phyloP scores from a whole-genome alignment of 176 grass and related monocot genomes.

The Ananas comosus region DNA sequence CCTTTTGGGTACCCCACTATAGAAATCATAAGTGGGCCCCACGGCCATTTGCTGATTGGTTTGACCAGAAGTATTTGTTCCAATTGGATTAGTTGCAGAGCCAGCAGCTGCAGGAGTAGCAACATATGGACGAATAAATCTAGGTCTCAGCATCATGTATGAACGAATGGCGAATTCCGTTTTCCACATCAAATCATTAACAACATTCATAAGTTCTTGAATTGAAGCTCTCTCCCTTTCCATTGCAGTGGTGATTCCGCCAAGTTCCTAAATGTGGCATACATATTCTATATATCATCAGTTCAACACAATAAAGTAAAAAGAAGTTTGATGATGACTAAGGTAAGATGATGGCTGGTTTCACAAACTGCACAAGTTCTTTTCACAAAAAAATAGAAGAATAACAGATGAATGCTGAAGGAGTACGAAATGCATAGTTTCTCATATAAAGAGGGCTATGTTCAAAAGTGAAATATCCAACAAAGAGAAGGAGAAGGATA shows the following conservation, averaged over 20 bases:
- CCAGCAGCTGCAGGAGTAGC: constrained; percentile 26
- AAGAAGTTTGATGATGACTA: too few species aligned
- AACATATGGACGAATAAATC: constrained; percentile 32
- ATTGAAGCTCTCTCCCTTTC: constrained; percentile 50
- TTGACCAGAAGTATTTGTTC: constrained; percentile 6
- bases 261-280: constrained; percentile 39
- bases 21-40: constrained; percentile 34
- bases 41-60: constrained; percentile 34
- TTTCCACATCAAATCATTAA: constrained; percentile 45
- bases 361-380: too few species aligned
- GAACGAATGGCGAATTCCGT: constrained; percentile 49
- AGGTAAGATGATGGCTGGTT: too few species aligned
- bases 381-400: too few species aligned
- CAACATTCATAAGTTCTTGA: constrained; percentile 35
- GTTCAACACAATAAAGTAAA: too few species aligned
- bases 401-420: too few species aligned
- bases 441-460: too few species aligned
- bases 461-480: too few species aligned
- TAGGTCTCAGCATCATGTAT: constrained; percentile 44
- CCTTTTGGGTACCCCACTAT: constrained; percentile 39
- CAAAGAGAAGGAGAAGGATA: too few species aligned
- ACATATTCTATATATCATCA: neutral
- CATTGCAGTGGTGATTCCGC: constrained; percentile 39
- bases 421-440: too few species aligned
- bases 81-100: constrained; percentile 8